phyloP scores from a whole-genome alignment of 2,329 filamentous ascomycete genomes.

The Fusarium sp. region DNA sequence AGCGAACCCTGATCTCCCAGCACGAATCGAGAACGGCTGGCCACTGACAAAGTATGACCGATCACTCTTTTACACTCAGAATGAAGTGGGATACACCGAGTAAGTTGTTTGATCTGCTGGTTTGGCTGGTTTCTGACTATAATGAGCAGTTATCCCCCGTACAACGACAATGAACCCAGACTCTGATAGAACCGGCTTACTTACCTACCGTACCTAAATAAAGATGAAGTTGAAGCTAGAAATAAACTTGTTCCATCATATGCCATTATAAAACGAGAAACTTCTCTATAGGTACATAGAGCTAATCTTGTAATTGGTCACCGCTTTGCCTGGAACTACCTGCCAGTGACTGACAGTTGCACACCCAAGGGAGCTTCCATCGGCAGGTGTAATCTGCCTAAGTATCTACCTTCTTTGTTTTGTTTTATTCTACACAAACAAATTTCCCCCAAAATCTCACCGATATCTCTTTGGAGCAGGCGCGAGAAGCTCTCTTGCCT shows the following conservation, averaged over 20 bases:
- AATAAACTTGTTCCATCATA: not conserved
- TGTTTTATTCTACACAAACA: not conserved
- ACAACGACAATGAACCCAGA: constrained; percentile 21
- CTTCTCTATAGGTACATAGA: not conserved
- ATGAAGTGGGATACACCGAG: constrained; percentile 38
- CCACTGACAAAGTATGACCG: constrained; percentile 38
- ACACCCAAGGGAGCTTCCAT: not conserved
- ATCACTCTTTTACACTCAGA: constrained; percentile 34
- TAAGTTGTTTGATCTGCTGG: not conserved
- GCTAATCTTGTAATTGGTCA: not conserved
- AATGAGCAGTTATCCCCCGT: constrained; percentile 26
- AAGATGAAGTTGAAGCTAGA: not conserved
- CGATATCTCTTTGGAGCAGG: not conserved
- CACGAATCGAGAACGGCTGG: constrained; percentile 41
- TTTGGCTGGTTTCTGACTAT: constrained; percentile 1
- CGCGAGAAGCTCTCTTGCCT: not conserved
- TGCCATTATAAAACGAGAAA: not conserved
- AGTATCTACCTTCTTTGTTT: not conserved
- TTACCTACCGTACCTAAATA: not conserved
- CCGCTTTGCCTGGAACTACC: not conserved
- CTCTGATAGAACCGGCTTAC: constrained; percentile 12
- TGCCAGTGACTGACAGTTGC: not conserved
- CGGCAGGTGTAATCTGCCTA: not conserved
- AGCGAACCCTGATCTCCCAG: constrained; percentile 43
- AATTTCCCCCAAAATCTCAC: not conserved